Percentiles rank a stretch among this genome's conserved stretches.
phyloP scores from a whole-genome alignment of 2,329 filamentous ascomycete genomes.

The Fusarium nurragi region DNA sequence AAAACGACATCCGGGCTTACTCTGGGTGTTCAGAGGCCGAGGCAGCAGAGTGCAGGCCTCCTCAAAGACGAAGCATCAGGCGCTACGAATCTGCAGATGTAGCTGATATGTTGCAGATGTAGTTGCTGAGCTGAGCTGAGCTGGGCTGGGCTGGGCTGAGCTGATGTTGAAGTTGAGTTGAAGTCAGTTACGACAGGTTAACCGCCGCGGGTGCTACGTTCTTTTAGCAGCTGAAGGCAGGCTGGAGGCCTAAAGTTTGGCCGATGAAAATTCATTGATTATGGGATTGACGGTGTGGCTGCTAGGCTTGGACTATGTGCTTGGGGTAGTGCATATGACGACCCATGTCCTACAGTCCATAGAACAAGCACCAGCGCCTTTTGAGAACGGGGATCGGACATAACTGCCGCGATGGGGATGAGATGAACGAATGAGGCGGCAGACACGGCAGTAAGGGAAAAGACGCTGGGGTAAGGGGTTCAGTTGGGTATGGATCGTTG shows the following conservation, averaged over 20 bases:
- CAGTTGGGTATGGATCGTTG: no score
- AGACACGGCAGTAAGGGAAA: background rate
- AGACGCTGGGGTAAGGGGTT: background rate
- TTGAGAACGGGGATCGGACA: background rate
- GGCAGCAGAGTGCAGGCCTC: background rate
- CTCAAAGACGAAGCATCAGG: background rate
- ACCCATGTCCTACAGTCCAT: background rate
- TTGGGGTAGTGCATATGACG: background rate
- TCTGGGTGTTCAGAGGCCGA: background rate
- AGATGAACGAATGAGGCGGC: background rate
- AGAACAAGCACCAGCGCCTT: background rate
- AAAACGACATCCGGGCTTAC: slow-evolving; percentile 24
- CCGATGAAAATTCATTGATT: slow-evolving; percentile 18
- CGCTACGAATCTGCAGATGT: background rate
- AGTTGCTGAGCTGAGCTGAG: background rate
- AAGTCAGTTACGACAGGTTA: slow-evolving; percentile 7
- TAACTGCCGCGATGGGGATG: background rate
- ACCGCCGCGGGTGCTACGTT: background rate
- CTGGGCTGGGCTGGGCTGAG: no score
- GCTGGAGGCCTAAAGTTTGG: background rate
- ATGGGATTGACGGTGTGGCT: slow-evolving; percentile 6
- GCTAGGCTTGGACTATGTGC: slow-evolving; percentile 15
- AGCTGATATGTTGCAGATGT: background rate
- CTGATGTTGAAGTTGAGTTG: background rate
- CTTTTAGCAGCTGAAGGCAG: background rate